phyloP scores from a whole-genome alignment of 352 stramenopile genomes.

The Pythium sp. region DNA sequence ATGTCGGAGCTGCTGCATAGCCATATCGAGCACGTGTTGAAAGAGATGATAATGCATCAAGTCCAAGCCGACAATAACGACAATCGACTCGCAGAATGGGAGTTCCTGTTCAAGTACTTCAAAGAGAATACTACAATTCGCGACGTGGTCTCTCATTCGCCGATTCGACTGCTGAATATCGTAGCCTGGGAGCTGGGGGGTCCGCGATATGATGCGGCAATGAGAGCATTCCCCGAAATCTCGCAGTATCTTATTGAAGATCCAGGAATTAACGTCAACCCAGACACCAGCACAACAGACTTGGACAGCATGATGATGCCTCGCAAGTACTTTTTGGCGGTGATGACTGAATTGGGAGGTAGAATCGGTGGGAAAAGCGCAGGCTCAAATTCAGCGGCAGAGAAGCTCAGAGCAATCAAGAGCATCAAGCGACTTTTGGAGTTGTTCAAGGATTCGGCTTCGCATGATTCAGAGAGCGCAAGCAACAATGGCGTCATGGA shows the following conservation, averaged over 20 bases:
- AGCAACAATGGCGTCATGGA: constrained; percentile 56
- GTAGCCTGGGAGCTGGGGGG: constrained; percentile 70
- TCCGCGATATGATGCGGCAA: constrained; percentile 42
- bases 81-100: constrained; percentile 54
- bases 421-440: constrained; percentile 72
- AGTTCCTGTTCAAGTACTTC: constrained; percentile 71
- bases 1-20: constrained; percentile 44
- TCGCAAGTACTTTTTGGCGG: constrained; percentile 71
- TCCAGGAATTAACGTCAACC: constrained; percentile 19
- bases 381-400: constrained; percentile 21
- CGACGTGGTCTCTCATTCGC: constrained; percentile 54
- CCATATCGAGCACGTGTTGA: constrained; percentile 53
- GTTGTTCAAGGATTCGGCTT: constrained; percentile 40
- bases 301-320: constrained; percentile 51
- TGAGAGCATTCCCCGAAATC: constrained; percentile 55
- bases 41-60: constrained; percentile 66
- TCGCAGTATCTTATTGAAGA: constrained; percentile 42
- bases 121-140: constrained; percentile 54
- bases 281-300: constrained; percentile 22
- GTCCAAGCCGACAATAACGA: constrained; percentile 47
- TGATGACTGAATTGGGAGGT: constrained; percentile 81
- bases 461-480: constrained; percentile 25
- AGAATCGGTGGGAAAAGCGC: constrained; percentile 46
- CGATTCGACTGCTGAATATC: constrained; percentile 54
- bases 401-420: constrained; percentile 64